A percentile compares a stretch with the other conserved stretches of the same genome.
Conservation (phyloP, 305 asterid genomes). For the Fraxinus sp. region DNA sequence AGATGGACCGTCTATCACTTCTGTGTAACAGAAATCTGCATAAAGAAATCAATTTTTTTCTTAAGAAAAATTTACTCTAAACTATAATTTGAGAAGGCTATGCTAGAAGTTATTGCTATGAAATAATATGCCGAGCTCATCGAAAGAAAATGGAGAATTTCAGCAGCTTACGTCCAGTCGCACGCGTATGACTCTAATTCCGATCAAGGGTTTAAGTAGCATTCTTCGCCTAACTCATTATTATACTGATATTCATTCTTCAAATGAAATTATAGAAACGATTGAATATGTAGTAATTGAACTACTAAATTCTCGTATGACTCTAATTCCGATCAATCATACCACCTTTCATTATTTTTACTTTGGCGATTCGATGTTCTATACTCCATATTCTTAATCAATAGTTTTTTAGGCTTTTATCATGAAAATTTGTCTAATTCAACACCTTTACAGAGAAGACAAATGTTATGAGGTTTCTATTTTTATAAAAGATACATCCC, state of each 20-base stretch:
- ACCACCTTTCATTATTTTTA: not conserved
- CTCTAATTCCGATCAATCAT: not conserved
- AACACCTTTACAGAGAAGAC: not conserved
- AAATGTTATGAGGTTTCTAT: not conserved
- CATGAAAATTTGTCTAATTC: not conserved
- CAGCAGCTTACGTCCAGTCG: conserved; percentile 33
- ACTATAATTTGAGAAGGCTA: not conserved
- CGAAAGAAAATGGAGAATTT: not conserved
- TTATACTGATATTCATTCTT: too few species aligned
- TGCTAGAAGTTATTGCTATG: not conserved
- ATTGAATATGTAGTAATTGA: too few species aligned
- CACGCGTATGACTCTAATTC: conserved; percentile 14
- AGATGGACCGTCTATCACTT: conserved; percentile 8
- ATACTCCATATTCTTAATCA: too few species aligned
- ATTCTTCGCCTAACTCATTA: too few species aligned
- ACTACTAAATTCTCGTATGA: not conserved
- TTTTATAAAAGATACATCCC: not conserved
- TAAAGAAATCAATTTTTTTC: not conserved
- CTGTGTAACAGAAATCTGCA: conserved; percentile 24
- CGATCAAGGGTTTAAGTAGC: too few species aligned
- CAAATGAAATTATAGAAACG: too few species aligned
- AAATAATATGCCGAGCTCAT: not conserved
- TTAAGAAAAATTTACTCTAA: not conserved
- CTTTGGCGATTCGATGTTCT: too few species aligned
- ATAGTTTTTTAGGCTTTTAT: too few species aligned